Evolutionary conservation across 305 asterid genomes (phyloP), one percentile per base, ranked within the genome.

Genomic region (Plantago lanceolata): DNA sequence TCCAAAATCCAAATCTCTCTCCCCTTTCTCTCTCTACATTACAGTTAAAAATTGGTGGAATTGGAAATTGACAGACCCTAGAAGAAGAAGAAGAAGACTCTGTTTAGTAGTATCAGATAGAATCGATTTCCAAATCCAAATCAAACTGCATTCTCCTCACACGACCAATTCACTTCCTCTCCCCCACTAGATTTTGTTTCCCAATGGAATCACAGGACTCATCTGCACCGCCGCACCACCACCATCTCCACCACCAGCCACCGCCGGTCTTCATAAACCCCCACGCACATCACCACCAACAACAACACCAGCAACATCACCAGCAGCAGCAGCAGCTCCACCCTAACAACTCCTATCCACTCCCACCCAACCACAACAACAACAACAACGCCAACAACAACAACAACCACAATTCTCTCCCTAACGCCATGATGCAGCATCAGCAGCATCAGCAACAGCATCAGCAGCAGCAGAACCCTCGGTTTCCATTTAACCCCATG

Each of bases 191-290:
- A 45, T 13, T 52, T 8, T 11, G 1, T 0, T 13, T 3, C 1
- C 7, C 55, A 21, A 83, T 83, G 89, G 84, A 83, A 78, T 76
- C 89, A 13, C 82, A 70, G 66, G 81, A 80, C 73, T 69, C 86
- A 58, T 81, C 84, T 50, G 81, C 79, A 19, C 78, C 73, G 63
- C 75, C 69, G 19, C 82, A 73, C 67, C 82, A 66, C 68, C 79
- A 64, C 68, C 75, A 59, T 60, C 84, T 65, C 77, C 79, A 66
- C 19, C 76, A 64, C 24, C 81, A 74, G n/a, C 74, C 55, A 26
- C 64, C 76, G 19, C 40, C 71, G 48, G 61, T 71, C 50, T 63
- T 77, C 51, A 57, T 73, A 82, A 68, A 53, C 24, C 84, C 69
- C 8, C 86, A 72, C 65, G 16, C 45, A 16, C 77, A 66, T 29